Evolutionary conservation across 306 rosid species (phyloP).

Genomic region (Malus sylvestris): DNA sequence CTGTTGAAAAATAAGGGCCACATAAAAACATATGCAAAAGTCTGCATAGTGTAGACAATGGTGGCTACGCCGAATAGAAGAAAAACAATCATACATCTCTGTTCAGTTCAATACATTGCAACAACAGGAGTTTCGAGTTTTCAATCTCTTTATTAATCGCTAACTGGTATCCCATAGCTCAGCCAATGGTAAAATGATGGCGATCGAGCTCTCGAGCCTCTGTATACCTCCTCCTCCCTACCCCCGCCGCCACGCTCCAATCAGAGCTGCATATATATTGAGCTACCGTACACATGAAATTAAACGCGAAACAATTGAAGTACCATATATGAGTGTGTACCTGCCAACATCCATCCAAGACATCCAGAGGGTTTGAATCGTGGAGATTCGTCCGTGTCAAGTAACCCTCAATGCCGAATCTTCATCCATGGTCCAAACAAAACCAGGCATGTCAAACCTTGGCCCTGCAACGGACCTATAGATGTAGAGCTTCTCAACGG

Average conservation of each 20-base stretch:
- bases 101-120: slow-evolving; percentile 21
- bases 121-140: slow-evolving; percentile 21
- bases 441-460: slow-evolving; percentile 79
- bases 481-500: slow-evolving; percentile 82
- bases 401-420: slow-evolving; percentile 44
- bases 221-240: slow-evolving; percentile 33
- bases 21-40: slow-evolving; percentile 20
- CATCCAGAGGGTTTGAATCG: slow-evolving; percentile 6
- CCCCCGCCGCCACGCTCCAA: slow-evolving; percentile 28
- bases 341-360: slow-evolving; percentile 16
- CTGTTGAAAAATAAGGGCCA: slow-evolving; percentile 17
- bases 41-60: slow-evolving; percentile 37
- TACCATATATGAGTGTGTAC: slow-evolving; percentile 39
- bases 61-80: slow-evolving; percentile 17
- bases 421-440: slow-evolving; percentile 70
- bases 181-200: slow-evolving; percentile 76
- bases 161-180: slow-evolving; percentile 49
- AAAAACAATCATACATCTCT: slow-evolving; percentile 5
- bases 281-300: slow-evolving; percentile 28
- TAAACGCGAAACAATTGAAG: slow-evolving; percentile 16
- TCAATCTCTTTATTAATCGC: slow-evolving; percentile 31
- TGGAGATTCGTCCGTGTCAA: slow-evolving; percentile 8
- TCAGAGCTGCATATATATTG: slow-evolving; percentile 38
- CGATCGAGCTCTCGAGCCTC: slow-evolving; percentile 51
- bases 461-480: slow-evolving; percentile 79